Conservation (phyloP, 148 eudicot species). For the Polygonum aviculare region DNA sequence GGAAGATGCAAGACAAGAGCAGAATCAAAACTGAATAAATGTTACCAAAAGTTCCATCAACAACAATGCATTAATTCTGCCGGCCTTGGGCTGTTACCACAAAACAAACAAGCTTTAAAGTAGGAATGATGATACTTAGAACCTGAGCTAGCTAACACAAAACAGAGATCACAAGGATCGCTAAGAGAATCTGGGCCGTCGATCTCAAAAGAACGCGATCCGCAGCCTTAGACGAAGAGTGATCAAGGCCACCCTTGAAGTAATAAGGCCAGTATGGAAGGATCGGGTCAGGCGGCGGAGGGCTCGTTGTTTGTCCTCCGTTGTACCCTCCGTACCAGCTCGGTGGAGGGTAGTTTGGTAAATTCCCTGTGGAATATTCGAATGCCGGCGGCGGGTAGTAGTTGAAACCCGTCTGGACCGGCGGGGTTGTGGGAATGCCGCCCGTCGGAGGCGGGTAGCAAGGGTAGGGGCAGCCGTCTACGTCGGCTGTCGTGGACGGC, state of each 20-base stretch:
- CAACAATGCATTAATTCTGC: background rate
- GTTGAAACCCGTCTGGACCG: background rate
- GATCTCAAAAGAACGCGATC: background rate
- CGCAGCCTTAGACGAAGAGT: background rate
- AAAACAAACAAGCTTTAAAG: background rate
- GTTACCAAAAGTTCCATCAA: background rate
- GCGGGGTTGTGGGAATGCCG: slow-evolving; percentile 6
- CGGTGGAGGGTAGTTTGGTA: slow-evolving; percentile 17
- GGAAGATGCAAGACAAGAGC: too few relatives aligned
- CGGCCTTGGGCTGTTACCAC: background rate
- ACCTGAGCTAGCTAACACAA: background rate
- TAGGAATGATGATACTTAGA: background rate
- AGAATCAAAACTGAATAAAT: background rate
- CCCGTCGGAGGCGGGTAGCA: slow-evolving; percentile 1
- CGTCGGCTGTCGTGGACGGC: background rate
- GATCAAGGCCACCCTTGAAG: slow-evolving; percentile 13
- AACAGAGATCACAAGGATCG: background rate
- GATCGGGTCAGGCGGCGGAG: slow-evolving; percentile 17
- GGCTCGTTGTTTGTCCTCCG: background rate
- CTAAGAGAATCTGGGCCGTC: background rate
- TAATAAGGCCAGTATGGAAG: slow-evolving; percentile 19
- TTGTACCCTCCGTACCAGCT: background rate
- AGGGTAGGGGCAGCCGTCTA: slow-evolving; percentile 7
- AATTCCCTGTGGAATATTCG: background rate
- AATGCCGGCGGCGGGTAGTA: background rate